A percentile compares a stretch with the other conserved stretches of the same genome.
Evolutionary conservation across 2,329 filamentous ascomycete species (phyloP).

Genomic region (Ophiosphaerella korrae): DNA sequence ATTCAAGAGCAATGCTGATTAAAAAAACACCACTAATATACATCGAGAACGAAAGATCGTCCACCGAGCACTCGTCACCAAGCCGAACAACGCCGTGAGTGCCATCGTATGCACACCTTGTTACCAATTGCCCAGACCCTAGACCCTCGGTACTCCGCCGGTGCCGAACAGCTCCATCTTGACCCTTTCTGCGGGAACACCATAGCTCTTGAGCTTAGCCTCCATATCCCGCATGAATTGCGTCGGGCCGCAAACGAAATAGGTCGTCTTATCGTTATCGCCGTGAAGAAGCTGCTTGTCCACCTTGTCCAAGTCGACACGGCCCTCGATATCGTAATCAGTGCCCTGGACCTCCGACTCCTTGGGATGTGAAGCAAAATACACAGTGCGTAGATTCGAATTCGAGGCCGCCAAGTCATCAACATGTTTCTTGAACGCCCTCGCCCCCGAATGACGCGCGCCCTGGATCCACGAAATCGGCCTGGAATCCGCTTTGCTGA

Average conservation of each 20-base stretch:
- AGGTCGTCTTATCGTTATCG: conserved; percentile 61
- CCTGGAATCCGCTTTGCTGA: conserved; percentile 39
- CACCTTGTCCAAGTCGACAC: conserved; percentile 63
- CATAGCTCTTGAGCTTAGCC: conserved; percentile 58
- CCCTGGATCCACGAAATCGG: conserved; percentile 69
- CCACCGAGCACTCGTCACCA: too few relatives aligned
- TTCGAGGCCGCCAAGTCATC: conserved; percentile 51
- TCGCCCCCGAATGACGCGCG: conserved; percentile 56
- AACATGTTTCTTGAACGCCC: conserved; percentile 63
- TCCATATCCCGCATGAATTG: conserved; percentile 70
- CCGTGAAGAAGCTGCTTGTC: conserved; percentile 63
- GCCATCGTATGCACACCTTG: background rate
- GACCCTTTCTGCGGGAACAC: conserved; percentile 64
- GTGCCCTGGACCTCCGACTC: conserved; percentile 54
- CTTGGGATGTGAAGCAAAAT: conserved; percentile 63
- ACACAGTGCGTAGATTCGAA: conserved; percentile 57
- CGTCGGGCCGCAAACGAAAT: conserved; percentile 74
- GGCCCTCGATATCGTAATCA: conserved; percentile 65
- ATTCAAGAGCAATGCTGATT: too few relatives aligned
- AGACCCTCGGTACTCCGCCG: conserved; percentile 42
- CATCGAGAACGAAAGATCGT: too few relatives aligned
- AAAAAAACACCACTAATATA: too few relatives aligned
- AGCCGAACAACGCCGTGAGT: background rate
- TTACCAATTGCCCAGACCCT: conserved; percentile 1
- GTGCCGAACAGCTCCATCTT: conserved; percentile 68